phyloP scores from a whole-genome alignment of 345 rosid species.

The Lumnitzera littorea region DNA sequence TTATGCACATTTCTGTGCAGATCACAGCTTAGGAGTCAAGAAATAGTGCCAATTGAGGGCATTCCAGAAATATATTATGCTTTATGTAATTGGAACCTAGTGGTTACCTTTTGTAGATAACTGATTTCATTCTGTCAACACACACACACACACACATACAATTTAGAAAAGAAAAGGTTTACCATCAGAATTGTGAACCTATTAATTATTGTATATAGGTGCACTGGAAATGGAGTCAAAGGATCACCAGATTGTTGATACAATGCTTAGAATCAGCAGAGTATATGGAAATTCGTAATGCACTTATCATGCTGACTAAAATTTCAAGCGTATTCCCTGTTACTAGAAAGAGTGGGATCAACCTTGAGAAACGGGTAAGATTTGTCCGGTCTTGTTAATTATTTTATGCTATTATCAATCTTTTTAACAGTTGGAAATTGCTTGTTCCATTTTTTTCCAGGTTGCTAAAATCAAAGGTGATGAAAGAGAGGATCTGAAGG shows the following conservation, averaged over 20 bases:
- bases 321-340: conserved; percentile 95
- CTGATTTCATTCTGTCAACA: too few relatives aligned
- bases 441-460: conserved; percentile 23
- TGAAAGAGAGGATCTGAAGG: conserved; percentile 99
- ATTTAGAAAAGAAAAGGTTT: too few relatives aligned
- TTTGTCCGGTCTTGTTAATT: conserved; percentile 8
- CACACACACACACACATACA: too few relatives aligned
- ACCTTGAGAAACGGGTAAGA: conserved; percentile 94
- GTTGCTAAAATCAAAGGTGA: conserved; percentile 89
- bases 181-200: background rate
- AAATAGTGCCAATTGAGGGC: too few relatives aligned
- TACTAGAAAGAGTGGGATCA: conserved; percentile 94
- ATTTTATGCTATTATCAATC: background rate
- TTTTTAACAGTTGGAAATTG: background rate
- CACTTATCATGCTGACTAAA: conserved; percentile 89
- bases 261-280: conserved; percentile 96
- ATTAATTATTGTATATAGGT: conserved; percentile 48
- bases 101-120: too few relatives aligned
- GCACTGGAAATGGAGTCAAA: conserved; percentile 99
- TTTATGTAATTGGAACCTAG: too few relatives aligned
- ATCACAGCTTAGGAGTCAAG: too few relatives aligned
- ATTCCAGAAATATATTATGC: too few relatives aligned
- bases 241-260: conserved; percentile 82
- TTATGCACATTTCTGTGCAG: too few relatives aligned
- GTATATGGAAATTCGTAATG: conserved; percentile 98